Percentiles rank a stretch among this genome's conserved stretches.
Evolutionary conservation across 768 basidiomycete genomes (phyloP).

Genomic region (Tulasnella sp.): DNA sequence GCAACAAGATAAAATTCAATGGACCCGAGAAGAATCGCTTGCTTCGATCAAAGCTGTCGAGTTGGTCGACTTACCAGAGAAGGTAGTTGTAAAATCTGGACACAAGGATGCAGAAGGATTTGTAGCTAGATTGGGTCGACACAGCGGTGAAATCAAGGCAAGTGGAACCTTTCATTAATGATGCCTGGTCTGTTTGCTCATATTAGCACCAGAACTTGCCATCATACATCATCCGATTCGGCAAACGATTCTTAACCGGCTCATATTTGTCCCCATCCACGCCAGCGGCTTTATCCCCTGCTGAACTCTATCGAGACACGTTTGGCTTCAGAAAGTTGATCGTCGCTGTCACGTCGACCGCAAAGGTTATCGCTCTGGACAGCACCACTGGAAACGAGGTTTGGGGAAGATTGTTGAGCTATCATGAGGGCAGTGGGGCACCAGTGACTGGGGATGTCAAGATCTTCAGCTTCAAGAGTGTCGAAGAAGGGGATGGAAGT

Average conservation of each 20-base stretch:
- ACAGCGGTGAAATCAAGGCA: too few species aligned
- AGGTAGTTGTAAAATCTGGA: too few species aligned
- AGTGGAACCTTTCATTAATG: too few species aligned
- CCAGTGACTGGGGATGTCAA: slow-evolving; percentile 27
- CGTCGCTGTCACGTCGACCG: slow-evolving; percentile 52
- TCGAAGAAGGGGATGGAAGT: not conserved
- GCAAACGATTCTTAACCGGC: slow-evolving; percentile 56
- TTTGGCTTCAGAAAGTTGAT: slow-evolving; percentile 84
- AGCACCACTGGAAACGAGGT: slow-evolving; percentile 61
- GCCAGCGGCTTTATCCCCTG: slow-evolving; percentile 27
- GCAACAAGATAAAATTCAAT: slow-evolving; percentile 45
- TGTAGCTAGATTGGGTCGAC: too few species aligned
- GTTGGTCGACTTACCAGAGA: slow-evolving; percentile 71
- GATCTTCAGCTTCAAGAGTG: slow-evolving; percentile 40
- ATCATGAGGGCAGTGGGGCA: slow-evolving; percentile 41
- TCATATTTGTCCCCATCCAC: slow-evolving; percentile 35
- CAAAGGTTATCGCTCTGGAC: slow-evolving; percentile 74
- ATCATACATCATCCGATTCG: slow-evolving; percentile 50
- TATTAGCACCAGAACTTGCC: slow-evolving; percentile 47
- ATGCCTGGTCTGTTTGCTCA: too few species aligned
- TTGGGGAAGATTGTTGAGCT: slow-evolving; percentile 68
- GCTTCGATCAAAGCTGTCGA: slow-evolving; percentile 47
- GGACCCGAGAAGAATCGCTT: slow-evolving; percentile 74
- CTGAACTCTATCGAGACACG: slow-evolving; percentile 34
- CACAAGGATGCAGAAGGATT: too few species aligned